Percentiles rank a stretch among this genome's conserved stretches.
These are phyloP conservation scores for Cytospora piceicola DNA, from an alignment of 2,329 filamentous ascomycete genomes.

Conservation along the genomic window DNA sequence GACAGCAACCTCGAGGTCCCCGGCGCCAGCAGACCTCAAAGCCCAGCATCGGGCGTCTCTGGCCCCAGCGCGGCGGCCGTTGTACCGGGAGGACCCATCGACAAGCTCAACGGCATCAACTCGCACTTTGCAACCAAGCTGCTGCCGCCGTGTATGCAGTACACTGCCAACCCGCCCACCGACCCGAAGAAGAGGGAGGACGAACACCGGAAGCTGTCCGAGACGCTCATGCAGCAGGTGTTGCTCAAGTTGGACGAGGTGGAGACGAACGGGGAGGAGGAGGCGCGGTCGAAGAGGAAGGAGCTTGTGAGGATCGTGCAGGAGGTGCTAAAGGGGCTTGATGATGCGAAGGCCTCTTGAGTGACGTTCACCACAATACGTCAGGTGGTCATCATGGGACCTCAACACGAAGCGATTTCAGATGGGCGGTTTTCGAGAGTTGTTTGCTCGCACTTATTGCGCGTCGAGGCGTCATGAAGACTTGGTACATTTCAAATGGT, in stretches of 20 bases:
- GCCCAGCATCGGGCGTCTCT: conserved; percentile 39
- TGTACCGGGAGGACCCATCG: conserved; percentile 49
- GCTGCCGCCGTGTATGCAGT: conserved; percentile 67
- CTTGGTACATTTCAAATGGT: background rate
- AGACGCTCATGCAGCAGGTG: conserved; percentile 77
- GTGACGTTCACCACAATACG: background rate
- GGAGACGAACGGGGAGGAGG: conserved; percentile 70
- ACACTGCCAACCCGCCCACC: conserved; percentile 62
- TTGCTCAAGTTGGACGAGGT: conserved; percentile 77
- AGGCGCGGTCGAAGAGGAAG: conserved; percentile 68
- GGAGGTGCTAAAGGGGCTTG: conserved; percentile 65
- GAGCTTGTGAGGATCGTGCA: conserved; percentile 75
- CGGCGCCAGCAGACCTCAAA: conserved; percentile 44
- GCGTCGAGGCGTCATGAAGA: background rate
- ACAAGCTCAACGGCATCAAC: conserved; percentile 69
- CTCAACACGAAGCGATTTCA: background rate
- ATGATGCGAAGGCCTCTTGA: conserved; percentile 43
- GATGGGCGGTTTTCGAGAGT: background rate
- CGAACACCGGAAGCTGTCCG: conserved; percentile 74
- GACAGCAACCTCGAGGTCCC: conserved; percentile 48
- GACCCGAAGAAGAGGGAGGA: conserved; percentile 71
- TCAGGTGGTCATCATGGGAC: background rate
- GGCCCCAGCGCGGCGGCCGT: conserved; percentile 36
- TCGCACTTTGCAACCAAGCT: conserved; percentile 66
- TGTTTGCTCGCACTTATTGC: background rate